Conservation (phyloP, 495 filamentous ascomycete genomes). For the Choiromyces venosus region DNA sequence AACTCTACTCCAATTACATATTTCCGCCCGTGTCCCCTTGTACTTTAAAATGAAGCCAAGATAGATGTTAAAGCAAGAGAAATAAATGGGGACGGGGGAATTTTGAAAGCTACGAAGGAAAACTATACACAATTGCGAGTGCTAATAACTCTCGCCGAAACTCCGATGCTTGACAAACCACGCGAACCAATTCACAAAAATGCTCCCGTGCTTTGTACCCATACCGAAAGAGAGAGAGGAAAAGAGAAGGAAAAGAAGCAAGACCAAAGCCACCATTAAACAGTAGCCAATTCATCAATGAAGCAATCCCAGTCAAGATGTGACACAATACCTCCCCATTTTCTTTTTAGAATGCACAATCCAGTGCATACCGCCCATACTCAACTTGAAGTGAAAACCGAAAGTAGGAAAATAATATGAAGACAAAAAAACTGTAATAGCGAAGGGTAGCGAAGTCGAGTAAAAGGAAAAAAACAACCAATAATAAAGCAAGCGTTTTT, state of each 20-base stretch:
- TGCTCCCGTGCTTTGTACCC: slow-evolving; percentile 42
- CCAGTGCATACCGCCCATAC: slow-evolving; percentile 25
- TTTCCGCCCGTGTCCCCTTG: slow-evolving; percentile 34
- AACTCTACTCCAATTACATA: slow-evolving; percentile 40
- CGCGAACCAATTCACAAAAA: slow-evolving; percentile 39
- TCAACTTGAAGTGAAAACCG: slow-evolving; percentile 33
- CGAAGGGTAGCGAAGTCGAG: slow-evolving; percentile 13
- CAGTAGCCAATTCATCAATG: slow-evolving; percentile 28
- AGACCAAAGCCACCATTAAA: slow-evolving; percentile 23
- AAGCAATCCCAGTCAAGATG: slow-evolving; percentile 36
- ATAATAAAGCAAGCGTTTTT: slow-evolving; percentile 37
- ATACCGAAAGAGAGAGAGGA: slow-evolving; percentile 39
- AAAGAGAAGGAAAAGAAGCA: slow-evolving; percentile 36
- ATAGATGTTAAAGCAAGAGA: slow-evolving; percentile 28
- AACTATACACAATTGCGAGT: slow-evolving; percentile 44
- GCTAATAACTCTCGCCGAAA: slow-evolving; percentile 40
- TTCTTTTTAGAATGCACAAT: slow-evolving; percentile 30
- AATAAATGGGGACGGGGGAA: slow-evolving; percentile 24
- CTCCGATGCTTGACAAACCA: slow-evolving; percentile 43
- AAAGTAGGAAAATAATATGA: slow-evolving; percentile 35
- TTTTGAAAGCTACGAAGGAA: slow-evolving; percentile 35
- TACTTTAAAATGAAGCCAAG: slow-evolving; percentile 33
- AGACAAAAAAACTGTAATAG: slow-evolving; percentile 39
- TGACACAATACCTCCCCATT: slow-evolving; percentile 33
- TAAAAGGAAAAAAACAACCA: slow-evolving; percentile 27